phyloP scores from a whole-genome alignment of 1,284 basidiomycete genomes.

The Fistulina hepatica region DNA sequence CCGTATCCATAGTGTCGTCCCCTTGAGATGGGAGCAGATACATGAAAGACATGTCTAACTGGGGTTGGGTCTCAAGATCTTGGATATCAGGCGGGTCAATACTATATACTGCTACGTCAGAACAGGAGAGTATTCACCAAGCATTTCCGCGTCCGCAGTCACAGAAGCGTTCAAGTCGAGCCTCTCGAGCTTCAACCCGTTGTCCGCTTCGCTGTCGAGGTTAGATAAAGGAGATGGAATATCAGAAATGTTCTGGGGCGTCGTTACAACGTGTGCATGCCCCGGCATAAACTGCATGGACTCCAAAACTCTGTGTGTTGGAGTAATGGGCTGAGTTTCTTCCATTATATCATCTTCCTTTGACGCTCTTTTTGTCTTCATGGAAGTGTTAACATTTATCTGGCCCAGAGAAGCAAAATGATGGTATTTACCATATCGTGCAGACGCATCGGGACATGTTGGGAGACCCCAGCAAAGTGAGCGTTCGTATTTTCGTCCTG shows the following conservation, averaged over 20 bases:
- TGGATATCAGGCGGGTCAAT: neutral
- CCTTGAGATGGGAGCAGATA: too few species aligned
- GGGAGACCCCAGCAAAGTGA: constrained; percentile 40
- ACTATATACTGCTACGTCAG: neutral
- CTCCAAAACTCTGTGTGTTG: constrained; percentile 8
- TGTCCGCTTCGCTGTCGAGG: constrained; percentile 33
- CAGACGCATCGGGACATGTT: constrained; percentile 43
- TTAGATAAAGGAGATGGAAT: constrained; percentile 13
- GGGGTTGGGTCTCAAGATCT: constrained; percentile 46
- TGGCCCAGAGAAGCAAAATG: constrained; percentile 1
- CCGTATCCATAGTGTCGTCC: constrained; percentile 3
- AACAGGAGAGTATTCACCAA: constrained; percentile 23
- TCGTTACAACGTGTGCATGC: constrained; percentile 5
- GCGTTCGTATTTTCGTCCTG: too few species aligned
- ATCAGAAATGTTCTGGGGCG: constrained; percentile 15
- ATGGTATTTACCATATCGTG: constrained; percentile 39
- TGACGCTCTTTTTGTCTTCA: constrained; percentile 17
- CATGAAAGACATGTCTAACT: too few species aligned
- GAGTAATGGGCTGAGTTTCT: constrained; percentile 31
- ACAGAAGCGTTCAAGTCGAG: constrained; percentile 10
- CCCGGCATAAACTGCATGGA: constrained; percentile 6
- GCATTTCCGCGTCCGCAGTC: constrained; percentile 32
- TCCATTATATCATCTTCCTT: constrained; percentile 23
- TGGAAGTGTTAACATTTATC: constrained; percentile 7
- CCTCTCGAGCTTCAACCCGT: constrained; percentile 26